A percentile compares a stretch with the other conserved stretches of the same genome.
Evolutionary conservation across 2,329 filamentous ascomycete species (phyloP).

Genomic region (Nothopassalora personata): DNA sequence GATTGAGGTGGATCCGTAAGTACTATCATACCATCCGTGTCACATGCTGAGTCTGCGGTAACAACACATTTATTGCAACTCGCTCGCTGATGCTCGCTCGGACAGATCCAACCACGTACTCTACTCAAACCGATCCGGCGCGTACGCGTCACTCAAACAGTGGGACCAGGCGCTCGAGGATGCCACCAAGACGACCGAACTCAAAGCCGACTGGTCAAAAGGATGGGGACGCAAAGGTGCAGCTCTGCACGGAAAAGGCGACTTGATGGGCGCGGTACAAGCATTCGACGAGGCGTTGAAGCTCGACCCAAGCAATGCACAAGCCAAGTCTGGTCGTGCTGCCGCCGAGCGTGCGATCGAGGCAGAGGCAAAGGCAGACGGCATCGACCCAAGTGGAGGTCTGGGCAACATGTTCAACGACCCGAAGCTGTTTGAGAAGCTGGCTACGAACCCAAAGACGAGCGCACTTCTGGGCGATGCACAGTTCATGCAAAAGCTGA

Average conservation of each 20-base stretch:
- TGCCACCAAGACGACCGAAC: conserved; percentile 84
- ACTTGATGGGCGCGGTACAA: conserved; percentile 77
- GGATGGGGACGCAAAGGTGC: conserved; percentile 92
- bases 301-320: conserved; percentile 83
- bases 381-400: conserved; percentile 64
- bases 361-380: conserved; percentile 61
- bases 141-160: conserved; percentile 81
- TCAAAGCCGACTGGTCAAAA: conserved; percentile 98
- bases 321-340: conserved; percentile 81
- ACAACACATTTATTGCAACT: too few species aligned
- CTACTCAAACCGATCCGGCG: conserved; percentile 91
- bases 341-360: conserved; percentile 86
- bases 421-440: conserved; percentile 81
- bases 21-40: conserved; percentile 24
- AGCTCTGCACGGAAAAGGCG: conserved; percentile 79
- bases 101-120: conserved; percentile 92
- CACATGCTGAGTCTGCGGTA: too few species aligned
- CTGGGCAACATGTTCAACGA: conserved; percentile 94
- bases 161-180: conserved; percentile 81
- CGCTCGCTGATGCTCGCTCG: too few species aligned
- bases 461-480: conserved; percentile 71
- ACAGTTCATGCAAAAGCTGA: conserved; percentile 84
- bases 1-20: conserved; percentile 56
- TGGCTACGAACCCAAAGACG: conserved; percentile 93
- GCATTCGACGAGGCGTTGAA: conserved; percentile 94